Base-by-base conservation (phyloP, 176 grass and related monocot genomes). In the Bromus sterilis region DNA sequence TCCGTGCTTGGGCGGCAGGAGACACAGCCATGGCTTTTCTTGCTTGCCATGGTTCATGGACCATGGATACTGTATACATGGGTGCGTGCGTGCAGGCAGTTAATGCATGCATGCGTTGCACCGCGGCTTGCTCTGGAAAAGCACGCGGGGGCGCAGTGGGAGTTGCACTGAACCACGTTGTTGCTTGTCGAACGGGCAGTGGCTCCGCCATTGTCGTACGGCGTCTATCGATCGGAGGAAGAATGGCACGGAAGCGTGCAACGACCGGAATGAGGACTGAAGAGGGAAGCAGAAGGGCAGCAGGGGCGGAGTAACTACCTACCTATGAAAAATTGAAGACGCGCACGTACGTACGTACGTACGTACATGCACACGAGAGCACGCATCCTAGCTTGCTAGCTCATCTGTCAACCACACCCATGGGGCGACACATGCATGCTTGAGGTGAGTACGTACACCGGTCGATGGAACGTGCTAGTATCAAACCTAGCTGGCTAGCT, bases 1-100 rank as follows among this genome's bases (percentile, higher is more conserved):
- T 66, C 71, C 7, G 29, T 84, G 81, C 76, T 79, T 65, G 67
- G 42, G 59, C 68, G 12, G 32, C 33, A 39, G 58, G 58, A 36
- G 75, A 32, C 80, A 78, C 49, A 21, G 49, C 18, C 48, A 21
- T 53, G 7, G 49, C n/a, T n/a, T n/a, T n/a, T n/a, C n/a, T n/a
- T n/a, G n/a, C n/a, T n/a, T n/a, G n/a, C n/a, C n/a, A n/a, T n/a
- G n/a, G n/a, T n/a, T n/a, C n/a, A n/a, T n/a, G n/a, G n/a, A n/a
- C 49, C 49, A 53, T 51, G 48, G 18, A 53, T 20, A 20, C n/a
- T 7, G 37, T 15, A 21, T n/a, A n/a, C 18, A n/a, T n/a, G n/a
- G n/a, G 28, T 21, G 6, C 5, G 37, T 5, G 13, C 26, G 24
- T 7, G 2, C 10, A 49, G 21, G 21, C 14, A 37, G 11, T 29